A percentile compares a stretch with the other conserved stretches of the same genome.
Conservation (phyloP, 2,329 filamentous ascomycete genomes). For the Scedosporium aurantiacum region DNA sequence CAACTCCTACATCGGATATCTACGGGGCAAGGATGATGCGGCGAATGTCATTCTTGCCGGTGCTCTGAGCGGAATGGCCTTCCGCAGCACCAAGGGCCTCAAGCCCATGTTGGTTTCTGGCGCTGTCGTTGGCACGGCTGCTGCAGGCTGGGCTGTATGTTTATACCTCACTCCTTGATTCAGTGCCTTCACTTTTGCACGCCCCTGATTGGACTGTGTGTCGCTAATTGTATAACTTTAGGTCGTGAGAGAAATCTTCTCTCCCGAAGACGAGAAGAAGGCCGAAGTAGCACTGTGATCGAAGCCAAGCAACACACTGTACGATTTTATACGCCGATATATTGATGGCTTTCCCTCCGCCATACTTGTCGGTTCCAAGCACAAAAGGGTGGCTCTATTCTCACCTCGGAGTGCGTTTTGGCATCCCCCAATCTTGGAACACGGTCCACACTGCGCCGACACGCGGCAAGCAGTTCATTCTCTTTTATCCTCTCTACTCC, state of each 20-base stretch:
- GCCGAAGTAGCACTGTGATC: slow-evolving; percentile 4
- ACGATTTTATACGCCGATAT: background rate
- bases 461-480: background rate
- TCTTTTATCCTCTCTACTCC: slow-evolving; percentile 3
- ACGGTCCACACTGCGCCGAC: background rate
- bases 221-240: background rate
- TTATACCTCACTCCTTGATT: background rate
- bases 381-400: background rate
- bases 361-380: background rate
- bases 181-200: too few species aligned
- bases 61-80: slow-evolving; percentile 79
- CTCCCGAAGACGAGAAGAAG: slow-evolving; percentile 8
- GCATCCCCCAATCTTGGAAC: background rate
- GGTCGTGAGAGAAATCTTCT: slow-evolving; percentile 11
- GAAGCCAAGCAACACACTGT: background rate
- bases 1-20: slow-evolving; percentile 71
- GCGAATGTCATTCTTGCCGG: slow-evolving; percentile 82
- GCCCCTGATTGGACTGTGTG: background rate
- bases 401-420: background rate
- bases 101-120: slow-evolving; percentile 92
- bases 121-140: slow-evolving; percentile 75
- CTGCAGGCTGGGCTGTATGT: slow-evolving; percentile 84
- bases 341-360: background rate
- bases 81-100: slow-evolving; percentile 88
- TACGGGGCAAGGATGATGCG: slow-evolving; percentile 78